Evolutionary conservation across 1,284 basidiomycete genomes (phyloP), one percentile per base, ranked within the genome.

Genomic region (Cutaneotrichosporon sp.): DNA sequence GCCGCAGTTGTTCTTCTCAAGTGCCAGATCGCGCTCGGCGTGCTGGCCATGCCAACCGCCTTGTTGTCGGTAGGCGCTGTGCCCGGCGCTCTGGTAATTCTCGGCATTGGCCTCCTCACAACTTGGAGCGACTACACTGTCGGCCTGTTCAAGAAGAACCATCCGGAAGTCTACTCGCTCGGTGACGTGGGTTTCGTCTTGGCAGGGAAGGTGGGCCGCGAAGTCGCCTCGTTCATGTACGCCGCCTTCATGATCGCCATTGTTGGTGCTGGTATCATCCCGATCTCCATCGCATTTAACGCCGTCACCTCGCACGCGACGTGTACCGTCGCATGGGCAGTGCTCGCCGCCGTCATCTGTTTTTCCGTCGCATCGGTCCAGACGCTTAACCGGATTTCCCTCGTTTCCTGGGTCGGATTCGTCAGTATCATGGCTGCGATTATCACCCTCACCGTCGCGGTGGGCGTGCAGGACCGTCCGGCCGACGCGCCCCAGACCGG

Each of bases 401-500:
- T 70, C n/a, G 59, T 79, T 22, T 68, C 67, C 10, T 76, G 74
- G 71, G 63, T 73, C 42, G 76, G 76, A 2, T 69, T 76, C 56
- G 63, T 72, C 18, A 69, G 68, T 8, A 69, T 77, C 51, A 68
- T 76, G 63, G 68, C 74, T 38, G 69, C 73, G 26, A 67, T 75
- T 46, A 58, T 75, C 40, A 70, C 72, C 53, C 63, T 75, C 61
- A 72, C 72, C 32, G 70, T 76, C 47, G 72, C 73, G 10, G 73
- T 76, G 30, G 72, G 70, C 5, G 68, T 78, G 16, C 63, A 72
- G 49, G 73, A 78, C 60, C 69, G 76, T 18, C 78, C 76, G 10
- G 72, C 76, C 0, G 66, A 67, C 5, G 77, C 76, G 0, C 79
- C 80, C 16, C 46, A 56, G 26, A 31, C 60, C 7, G 75, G 73